Conservation (phyloP, 2,329 filamentous ascomycete species). For the Pestalotiopsis fici region DNA sequence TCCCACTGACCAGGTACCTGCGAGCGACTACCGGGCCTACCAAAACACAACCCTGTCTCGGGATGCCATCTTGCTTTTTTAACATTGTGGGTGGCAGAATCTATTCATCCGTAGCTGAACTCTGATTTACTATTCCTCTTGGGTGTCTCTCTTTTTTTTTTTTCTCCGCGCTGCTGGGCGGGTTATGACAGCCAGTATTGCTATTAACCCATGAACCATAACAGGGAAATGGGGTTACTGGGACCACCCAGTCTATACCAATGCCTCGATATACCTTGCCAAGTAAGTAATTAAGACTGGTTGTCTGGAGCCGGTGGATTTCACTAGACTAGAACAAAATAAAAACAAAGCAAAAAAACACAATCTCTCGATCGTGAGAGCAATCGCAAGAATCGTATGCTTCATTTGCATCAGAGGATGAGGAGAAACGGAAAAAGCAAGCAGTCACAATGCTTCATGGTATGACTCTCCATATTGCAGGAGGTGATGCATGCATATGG, state of each 20-base stretch:
- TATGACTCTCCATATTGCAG: not conserved
- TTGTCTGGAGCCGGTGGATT: not conserved
- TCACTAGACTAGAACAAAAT: not conserved
- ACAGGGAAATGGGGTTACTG: not conserved
- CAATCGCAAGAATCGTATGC: not conserved
- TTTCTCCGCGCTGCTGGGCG: not conserved
- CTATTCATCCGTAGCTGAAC: not conserved
- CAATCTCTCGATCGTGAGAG: not conserved
- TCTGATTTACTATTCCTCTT: too few relatives aligned
- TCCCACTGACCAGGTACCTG: not conserved
- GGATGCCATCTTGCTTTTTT: slow-evolving; percentile 2
- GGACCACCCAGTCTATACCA: not conserved
- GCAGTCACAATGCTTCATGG: not conserved
- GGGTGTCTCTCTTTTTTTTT: not conserved
- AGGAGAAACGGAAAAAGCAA: not conserved
- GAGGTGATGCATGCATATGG: not conserved
- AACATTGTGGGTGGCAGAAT: not conserved
- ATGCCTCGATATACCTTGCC: not conserved
- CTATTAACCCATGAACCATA: slow-evolving; percentile 3
- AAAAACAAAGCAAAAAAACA: not conserved
- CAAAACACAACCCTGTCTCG: not conserved
- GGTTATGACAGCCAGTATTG: not conserved
- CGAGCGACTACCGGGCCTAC: not conserved
- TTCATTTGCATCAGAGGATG: not conserved
- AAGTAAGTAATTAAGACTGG: not conserved